Conservation (phyloP, 75 land plant species). For the Pinus albicaulis region DNA sequence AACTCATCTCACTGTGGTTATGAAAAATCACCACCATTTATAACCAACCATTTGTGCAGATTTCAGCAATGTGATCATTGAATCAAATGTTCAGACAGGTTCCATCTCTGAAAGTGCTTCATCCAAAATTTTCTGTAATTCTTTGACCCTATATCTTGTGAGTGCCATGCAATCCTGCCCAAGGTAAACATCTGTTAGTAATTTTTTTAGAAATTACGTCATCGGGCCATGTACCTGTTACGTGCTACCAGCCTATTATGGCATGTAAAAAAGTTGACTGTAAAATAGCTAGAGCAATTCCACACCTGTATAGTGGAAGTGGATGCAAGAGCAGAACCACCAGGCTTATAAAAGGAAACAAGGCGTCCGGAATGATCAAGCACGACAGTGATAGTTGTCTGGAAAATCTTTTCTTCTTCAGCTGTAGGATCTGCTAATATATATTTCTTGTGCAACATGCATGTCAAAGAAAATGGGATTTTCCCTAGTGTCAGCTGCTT, state of each 20-base stretch:
- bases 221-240: neutral
- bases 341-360: conserved; percentile 81
- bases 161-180: conserved; percentile 68
- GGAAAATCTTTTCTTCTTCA: conserved; percentile 85
- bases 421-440: conserved; percentile 87
- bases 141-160: conserved; percentile 53
- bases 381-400: conserved; percentile 68
- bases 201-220: neutral
- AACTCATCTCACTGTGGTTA: neutral
- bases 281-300: neutral
- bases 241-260: neutral
- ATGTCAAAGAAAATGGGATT: conserved; percentile 79
- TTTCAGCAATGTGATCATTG: neutral
- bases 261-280: neutral
- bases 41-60: neutral
- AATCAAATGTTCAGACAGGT: neutral
- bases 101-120: conserved; percentile 67
- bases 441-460: conserved; percentile 62
- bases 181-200: neutral
- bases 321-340: conserved; percentile 73
- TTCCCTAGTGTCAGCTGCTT: conserved; percentile 49
- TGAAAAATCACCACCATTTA: neutral
- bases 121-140: conserved; percentile 52
- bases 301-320: conserved; percentile 69
- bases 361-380: conserved; percentile 60